phyloP scores from a whole-genome alignment of 495 filamentous ascomycete species.

The Trichoderma parareesei region DNA sequence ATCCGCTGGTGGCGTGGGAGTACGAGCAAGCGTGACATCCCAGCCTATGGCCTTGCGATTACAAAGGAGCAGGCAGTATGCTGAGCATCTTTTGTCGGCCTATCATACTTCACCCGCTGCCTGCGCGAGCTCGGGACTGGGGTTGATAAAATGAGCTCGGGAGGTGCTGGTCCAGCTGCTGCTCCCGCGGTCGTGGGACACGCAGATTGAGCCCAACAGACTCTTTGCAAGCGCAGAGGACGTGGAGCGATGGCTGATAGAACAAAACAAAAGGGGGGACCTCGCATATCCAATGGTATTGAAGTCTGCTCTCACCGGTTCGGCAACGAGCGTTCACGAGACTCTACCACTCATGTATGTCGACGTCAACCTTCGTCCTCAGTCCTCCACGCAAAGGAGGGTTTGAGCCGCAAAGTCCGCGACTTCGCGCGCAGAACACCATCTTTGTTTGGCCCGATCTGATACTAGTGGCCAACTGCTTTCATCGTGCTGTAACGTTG shows the following conservation, averaged over 20 bases:
- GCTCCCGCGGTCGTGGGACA: neutral
- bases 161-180: neutral
- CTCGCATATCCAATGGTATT: neutral
- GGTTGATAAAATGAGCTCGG: neutral
- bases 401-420: neutral
- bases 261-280: too few species aligned
- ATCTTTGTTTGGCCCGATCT: neutral
- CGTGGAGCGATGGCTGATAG: neutral
- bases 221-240: neutral
- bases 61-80: neutral
- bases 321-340: neutral
- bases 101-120: neutral
- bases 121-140: neutral
- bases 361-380: neutral
- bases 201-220: neutral
- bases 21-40: neutral
- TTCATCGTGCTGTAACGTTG: neutral
- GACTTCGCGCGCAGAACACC: neutral
- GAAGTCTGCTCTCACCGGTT: conserved; percentile 4
- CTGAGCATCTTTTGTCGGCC: neutral
- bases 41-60: neutral
- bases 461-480: neutral
- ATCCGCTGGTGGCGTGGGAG: neutral
- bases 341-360: neutral
- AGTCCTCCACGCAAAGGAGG: neutral